Evolutionary conservation across 768 basidiomycete genomes (phyloP).

Genomic region (Mycena galericulata): DNA sequence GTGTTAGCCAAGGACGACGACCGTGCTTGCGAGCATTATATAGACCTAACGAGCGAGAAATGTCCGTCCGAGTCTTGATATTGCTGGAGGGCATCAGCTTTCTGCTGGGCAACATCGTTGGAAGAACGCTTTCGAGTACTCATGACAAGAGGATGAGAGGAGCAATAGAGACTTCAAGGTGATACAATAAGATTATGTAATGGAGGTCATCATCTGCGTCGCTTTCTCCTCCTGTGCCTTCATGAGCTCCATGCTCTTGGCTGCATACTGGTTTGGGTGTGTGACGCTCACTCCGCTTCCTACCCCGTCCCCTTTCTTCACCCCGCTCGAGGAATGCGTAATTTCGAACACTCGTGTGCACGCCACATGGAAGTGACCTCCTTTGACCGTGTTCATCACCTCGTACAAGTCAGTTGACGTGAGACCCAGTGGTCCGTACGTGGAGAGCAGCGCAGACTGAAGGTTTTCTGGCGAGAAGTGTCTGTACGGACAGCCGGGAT

Average conservation of each 20-base stretch:
- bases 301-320: conserved; percentile 91
- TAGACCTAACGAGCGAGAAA: conserved; percentile 95
- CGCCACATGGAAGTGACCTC: conserved; percentile 90
- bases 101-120: conserved; percentile 42
- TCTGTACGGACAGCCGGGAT: conserved; percentile 94
- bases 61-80: conserved; percentile 94
- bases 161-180: neutral
- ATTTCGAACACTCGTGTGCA: conserved; percentile 98
- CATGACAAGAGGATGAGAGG: conserved; percentile 48
- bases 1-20: conserved; percentile 32
- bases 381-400: conserved; percentile 83
- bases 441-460: conserved; percentile 76
- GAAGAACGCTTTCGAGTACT: conserved; percentile 61
- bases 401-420: conserved; percentile 81
- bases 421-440: conserved; percentile 75
- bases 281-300: conserved; percentile 89
- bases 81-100: conserved; percentile 71
- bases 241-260: conserved; percentile 77
- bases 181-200: conserved; percentile 40
- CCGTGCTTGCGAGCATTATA: conserved; percentile 30
- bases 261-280: conserved; percentile 93
- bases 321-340: conserved; percentile 77
- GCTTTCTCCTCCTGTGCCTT: conserved; percentile 54
- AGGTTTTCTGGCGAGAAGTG: conserved; percentile 90
- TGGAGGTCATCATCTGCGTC: conserved; percentile 60